Conservation (phyloP, 23 red algal genomes). For the Gracilaria caudata region DNA sequence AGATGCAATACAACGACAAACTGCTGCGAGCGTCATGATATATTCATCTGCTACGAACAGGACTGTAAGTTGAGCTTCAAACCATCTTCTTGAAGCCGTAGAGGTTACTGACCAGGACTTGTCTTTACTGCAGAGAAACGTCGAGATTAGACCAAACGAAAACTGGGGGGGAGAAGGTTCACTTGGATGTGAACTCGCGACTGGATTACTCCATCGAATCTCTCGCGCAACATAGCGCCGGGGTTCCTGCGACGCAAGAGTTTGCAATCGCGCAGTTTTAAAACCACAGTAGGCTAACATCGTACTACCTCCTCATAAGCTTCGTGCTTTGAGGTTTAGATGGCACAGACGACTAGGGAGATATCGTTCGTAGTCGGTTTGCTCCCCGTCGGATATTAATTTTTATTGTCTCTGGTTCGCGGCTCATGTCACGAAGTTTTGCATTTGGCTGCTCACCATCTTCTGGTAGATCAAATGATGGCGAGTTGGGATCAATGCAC, state of each 20-base stretch:
- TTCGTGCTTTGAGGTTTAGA: background rate
- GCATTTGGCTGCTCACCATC: background rate
- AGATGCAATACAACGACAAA: constrained; percentile 53
- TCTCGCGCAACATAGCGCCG: constrained; percentile 27
- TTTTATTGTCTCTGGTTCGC: constrained; percentile 36
- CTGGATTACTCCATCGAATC: constrained; percentile 59
- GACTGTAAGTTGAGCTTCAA: constrained; percentile 39
- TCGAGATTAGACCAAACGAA: constrained; percentile 60
- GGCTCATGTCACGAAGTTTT: background rate
- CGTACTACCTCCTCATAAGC: background rate
- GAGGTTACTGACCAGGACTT: background rate
- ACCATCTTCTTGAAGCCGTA: background rate
- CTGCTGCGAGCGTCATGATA: constrained; percentile 65
- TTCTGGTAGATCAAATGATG: background rate
- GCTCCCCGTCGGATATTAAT: constrained; percentile 25
- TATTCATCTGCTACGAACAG: constrained; percentile 60
- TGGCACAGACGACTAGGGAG: constrained; percentile 1
- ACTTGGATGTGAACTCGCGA: constrained; percentile 68
- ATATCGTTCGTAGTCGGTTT: background rate
- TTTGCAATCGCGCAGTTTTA: background rate
- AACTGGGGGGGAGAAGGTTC: constrained; percentile 72
- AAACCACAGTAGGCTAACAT: background rate
- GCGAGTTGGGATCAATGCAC: background rate
- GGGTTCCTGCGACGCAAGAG: background rate
- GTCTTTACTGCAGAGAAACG: constrained; percentile 29